Evolutionary conservation across 2,329 filamentous ascomycete genomes (phyloP), one percentile per base, ranked within the genome.

Genomic region (Eutypella sp.): DNA sequence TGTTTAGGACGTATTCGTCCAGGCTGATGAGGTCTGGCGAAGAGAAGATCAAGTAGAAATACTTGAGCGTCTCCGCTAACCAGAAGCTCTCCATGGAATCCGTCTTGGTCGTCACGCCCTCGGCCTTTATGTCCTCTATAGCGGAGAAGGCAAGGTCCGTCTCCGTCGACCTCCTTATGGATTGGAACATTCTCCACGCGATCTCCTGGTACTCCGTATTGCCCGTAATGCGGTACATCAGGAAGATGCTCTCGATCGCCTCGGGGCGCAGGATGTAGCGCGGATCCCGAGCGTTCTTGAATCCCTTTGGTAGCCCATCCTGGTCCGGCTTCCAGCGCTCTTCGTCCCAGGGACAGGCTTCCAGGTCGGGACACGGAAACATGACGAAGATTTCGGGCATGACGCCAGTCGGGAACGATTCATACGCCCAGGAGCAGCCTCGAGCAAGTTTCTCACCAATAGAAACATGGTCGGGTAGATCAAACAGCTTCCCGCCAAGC

Each of bases 371-470:
- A 54, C 76, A 79, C 0, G 67, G 51, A 1, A 72, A 40, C 16
- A 78, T 53, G 34, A 57, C 60, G 48, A 75, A 75, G 3, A 69
- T 64, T 56, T 81, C 78, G 24, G 78, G 76, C 76, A 80, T 79
- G 49, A 81, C 58, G 2, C 78, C 78, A 0, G 72, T 72, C 0
- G 70, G 68, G 18, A 78, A 76, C 2, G 67, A 62, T 13, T 61
- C 59, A 49, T 81, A 81, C 0, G 73, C 73, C 75, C 76, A 81
- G 1, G 67, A 70, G 48, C 78, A 81, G 19, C 75, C 75, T 13
- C 69, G 62, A 0, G 74, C 68, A 7, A 79, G 61, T 45, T 68
- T 68, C 38, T 63, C 60, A 3, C 67, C 75, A 6, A 70, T 61
- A 4, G 62, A 59, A 6, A 78, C 55, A 44, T 78, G 68, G 3